Conservation (phyloP, 768 basidiomycete genomes). For the Piloderma croceum region DNA sequence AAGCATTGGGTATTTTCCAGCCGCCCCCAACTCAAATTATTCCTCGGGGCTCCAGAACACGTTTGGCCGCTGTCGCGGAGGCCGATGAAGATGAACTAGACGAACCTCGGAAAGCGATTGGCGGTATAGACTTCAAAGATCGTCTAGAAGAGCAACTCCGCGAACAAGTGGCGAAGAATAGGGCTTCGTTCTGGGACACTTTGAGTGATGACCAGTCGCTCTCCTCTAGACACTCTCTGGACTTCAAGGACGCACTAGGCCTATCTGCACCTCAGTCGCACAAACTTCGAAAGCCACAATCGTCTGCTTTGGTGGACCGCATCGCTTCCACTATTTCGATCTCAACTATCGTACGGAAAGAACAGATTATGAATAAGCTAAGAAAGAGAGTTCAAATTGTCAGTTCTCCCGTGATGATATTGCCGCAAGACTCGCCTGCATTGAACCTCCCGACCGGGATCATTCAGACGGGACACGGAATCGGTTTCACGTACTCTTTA, state of each 20-base stretch:
- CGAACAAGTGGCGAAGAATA: conserved; percentile 25
- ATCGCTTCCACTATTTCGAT: conserved; percentile 31
- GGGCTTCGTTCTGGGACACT: conserved; percentile 39
- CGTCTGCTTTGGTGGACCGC: conserved; percentile 9
- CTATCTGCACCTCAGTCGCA: conserved; percentile 23
- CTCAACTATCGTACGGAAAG: conserved; percentile 30
- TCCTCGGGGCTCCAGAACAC: not conserved
- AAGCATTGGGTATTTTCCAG: not conserved
- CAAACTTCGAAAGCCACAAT: conserved; percentile 28
- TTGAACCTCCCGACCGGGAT: conserved; percentile 37
- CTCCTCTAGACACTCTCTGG: conserved; percentile 13
- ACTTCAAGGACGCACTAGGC: conserved; percentile 9
- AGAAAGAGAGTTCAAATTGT: conserved; percentile 32
- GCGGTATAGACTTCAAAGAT: conserved; percentile 3
- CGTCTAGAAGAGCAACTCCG: conserved; percentile 10
- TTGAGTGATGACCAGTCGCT: conserved; percentile 35
- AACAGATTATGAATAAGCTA: conserved; percentile 35
- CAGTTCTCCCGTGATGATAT: conserved; percentile 24
- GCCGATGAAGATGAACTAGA: conserved; percentile 7
- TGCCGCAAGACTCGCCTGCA: conserved; percentile 21
- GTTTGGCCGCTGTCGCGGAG: not conserved
- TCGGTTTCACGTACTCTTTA: conserved; percentile 41
- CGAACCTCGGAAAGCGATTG: conserved; percentile 6
- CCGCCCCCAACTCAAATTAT: not conserved
- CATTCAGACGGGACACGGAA: conserved; percentile 33